These are phyloP conservation scores for Imleria badia DNA, from an alignment of 768 basidiomycete genomes.

Conservation along the genomic window DNA sequence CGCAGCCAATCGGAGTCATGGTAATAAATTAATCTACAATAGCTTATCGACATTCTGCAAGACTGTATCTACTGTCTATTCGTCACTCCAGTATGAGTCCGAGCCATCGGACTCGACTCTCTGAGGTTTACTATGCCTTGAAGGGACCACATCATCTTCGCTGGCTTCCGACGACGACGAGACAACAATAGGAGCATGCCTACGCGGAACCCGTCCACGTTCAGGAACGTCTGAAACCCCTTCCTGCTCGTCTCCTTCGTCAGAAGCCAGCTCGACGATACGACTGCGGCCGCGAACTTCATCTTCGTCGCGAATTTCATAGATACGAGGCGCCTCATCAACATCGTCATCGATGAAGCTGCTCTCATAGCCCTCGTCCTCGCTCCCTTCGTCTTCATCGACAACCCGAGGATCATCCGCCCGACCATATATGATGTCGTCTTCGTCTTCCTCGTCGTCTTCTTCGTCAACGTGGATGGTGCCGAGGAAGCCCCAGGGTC, in stretches of 20 bases:
- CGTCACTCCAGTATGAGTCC: conserved; percentile 14
- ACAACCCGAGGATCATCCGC: conserved; percentile 1
- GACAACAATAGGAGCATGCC: not conserved
- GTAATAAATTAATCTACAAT: too few relatives aligned
- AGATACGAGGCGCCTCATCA: conserved; percentile 20
- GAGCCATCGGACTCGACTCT: conserved; percentile 20
- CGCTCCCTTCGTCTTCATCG: conserved; percentile 24
- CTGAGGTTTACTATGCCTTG: not conserved
- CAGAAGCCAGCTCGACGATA: conserved; percentile 7
- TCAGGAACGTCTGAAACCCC: not conserved
- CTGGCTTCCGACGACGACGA: conserved; percentile 22
- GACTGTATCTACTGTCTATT: not conserved
- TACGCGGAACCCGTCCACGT: not conserved
- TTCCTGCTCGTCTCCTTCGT: conserved; percentile 9
- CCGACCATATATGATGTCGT: not conserved
- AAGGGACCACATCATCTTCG: not conserved
- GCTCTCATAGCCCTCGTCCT: conserved; percentile 45
- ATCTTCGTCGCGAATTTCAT: conserved; percentile 21
- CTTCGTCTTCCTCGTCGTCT: conserved; percentile 21
- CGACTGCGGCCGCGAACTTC: conserved; percentile 1
- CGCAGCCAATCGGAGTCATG: too few relatives aligned
- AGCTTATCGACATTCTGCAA: too few relatives aligned
- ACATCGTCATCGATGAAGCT: conserved; percentile 58
- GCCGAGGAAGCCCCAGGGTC: conserved; percentile 17
- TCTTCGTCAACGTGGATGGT: conserved; percentile 25